phyloP scores from a whole-genome alignment of 179 eudicot species.

The Kewa caespitosa region DNA sequence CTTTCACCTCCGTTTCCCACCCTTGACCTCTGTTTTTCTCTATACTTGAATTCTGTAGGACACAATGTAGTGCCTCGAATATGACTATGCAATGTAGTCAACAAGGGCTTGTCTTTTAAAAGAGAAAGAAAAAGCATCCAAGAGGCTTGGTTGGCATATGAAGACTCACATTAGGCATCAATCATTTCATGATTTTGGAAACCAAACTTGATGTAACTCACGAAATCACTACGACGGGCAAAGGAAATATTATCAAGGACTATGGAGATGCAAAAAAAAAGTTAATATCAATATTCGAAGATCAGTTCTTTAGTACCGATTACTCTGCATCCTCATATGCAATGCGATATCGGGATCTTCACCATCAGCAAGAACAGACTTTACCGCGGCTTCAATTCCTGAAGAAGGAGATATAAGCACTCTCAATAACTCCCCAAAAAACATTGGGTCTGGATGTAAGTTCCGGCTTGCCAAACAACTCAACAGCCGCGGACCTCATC shows the following conservation, averaged over 20 bases:
- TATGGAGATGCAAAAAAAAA: no score
- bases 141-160: background rate
- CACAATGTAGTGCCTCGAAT: no score
- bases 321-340: conserved; percentile 96
- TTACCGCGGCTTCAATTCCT: conserved; percentile 65
- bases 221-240: background rate
- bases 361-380: conserved; percentile 61
- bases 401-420: conserved; percentile 78
- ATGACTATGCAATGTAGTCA: no score
- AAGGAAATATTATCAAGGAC: background rate
- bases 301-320: conserved; percentile 43
- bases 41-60: no score
- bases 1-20: no score
- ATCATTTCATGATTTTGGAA: background rate
- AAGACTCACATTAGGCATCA: background rate
- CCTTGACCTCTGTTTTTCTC: no score
- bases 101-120: no score
- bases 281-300: background rate
- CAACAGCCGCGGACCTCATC: conserved; percentile 68
- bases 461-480: conserved; percentile 72
- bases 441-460: conserved; percentile 74
- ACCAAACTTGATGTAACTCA: background rate
- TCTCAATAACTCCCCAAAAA: conserved; percentile 85
- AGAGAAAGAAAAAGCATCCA: background rate
- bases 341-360: conserved; percentile 71